These are phyloP conservation scores for Scutellaria baicalensis DNA, from an alignment of 257 asterid species.

Conservation along the genomic window DNA sequence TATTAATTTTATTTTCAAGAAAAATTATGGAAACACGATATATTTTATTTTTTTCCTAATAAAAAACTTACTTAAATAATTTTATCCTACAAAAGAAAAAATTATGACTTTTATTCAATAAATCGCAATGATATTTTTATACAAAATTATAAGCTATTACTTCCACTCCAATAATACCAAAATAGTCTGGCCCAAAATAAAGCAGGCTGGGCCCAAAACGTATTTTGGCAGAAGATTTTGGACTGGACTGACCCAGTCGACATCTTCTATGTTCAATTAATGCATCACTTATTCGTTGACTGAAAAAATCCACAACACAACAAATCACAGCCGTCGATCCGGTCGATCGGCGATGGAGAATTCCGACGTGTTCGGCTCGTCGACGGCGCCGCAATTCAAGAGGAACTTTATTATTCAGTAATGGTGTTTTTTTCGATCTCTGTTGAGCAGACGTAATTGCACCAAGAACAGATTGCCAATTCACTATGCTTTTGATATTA, in stretches of 20 bases:
- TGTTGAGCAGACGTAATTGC: no score
- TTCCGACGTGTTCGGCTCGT: slow-evolving; percentile 69
- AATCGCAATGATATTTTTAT: no score
- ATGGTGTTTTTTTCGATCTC: neutral
- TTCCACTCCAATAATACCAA: neutral
- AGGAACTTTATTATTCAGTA: neutral
- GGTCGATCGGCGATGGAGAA: slow-evolving; percentile 61
- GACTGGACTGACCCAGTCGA: slow-evolving; percentile 3
- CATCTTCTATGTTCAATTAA: neutral
- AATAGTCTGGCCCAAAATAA: neutral
- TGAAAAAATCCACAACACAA: slow-evolving; percentile 14
- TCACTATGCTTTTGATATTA: no score
- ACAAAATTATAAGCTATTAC: no score
- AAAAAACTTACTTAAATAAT: no score
- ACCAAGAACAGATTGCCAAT: no score
- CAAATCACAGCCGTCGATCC: slow-evolving; percentile 31
- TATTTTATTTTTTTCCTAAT: no score
- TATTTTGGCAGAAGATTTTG: neutral
- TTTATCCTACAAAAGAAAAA: no score
- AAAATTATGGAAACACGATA: no score
- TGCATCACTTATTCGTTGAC: slow-evolving; percentile 15
- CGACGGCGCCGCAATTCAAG: slow-evolving; percentile 55
- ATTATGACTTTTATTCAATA: no score
- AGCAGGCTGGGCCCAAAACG: neutral
- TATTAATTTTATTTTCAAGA: no score